Base-by-base conservation (phyloP, 805 yeast species). In the Metschnikowia reukaufii region DNA sequence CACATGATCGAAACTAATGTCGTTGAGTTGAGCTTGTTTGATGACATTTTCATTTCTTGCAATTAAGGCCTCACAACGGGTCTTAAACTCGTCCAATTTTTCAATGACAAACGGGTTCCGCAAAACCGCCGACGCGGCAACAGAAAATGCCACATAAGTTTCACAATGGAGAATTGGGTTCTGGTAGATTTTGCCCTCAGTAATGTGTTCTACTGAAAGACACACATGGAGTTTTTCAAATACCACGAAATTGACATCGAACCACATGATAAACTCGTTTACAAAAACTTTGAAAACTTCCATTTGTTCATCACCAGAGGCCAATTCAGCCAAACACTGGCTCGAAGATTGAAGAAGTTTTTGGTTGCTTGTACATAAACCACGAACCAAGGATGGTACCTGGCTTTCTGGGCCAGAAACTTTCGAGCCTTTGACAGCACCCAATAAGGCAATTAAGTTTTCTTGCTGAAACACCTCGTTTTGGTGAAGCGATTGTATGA, bases 31-130 rank as follows among this genome's bases (percentile, higher is more conserved):
- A 25, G 54, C 57, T 17, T 51, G 42, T 16, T 53, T 52, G 43
- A 47, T 48, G 13, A 52, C 40, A 13, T 38, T 39, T 4, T 51
- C 29, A 50, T 52, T 56, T 19, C 44, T 44, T 2, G 49, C 52
- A 4, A 68, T 43, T 15, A 68, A 44, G 6, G 41, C 35, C 4
- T 43, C 17, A 36, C 66, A 57, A 6, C 51, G 49, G 3, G 23
- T 15, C 34, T 48, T 49, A 17, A 58, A 48, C 6, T 37, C 47
- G 8, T 40, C 30, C 40, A 72, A 56, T 47, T 63, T 68, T 9
- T 67, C 72, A 23, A 67, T 48, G 12, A 71, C 59, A 41, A 70
- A 72, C 10, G 77, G 77, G 46, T 72, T 72, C 35, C 75, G 60
- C 21, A 72, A 42, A 7, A 58, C 27, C 1, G 36, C 21, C 21